phyloP scores from a whole-genome alignment of 176 grass and related monocot genomes.

The Leersia perrieri region DNA sequence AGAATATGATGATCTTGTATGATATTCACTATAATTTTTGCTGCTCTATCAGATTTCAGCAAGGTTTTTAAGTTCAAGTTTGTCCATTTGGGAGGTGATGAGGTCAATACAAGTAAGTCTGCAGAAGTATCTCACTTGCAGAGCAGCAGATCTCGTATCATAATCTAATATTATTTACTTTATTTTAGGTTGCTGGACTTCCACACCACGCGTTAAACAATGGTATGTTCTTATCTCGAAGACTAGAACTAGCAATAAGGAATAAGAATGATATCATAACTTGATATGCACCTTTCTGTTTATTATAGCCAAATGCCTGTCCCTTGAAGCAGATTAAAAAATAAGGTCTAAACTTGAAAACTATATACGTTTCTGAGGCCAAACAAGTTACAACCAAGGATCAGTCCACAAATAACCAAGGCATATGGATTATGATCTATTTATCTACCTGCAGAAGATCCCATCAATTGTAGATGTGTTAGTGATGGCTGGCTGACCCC shows the following conservation, averaged over 20 bases:
- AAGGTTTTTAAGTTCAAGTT: constrained; percentile 99
- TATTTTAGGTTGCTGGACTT: constrained; percentile 74
- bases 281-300: neutral
- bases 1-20: neutral
- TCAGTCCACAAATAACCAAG: neutral
- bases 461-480: neutral
- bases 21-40: constrained; percentile 14
- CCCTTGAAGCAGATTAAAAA: too few relatives aligned
- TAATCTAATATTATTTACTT: constrained; percentile 13
- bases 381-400: neutral
- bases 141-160: neutral
- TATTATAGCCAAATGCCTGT: neutral
- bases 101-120: constrained; percentile 84
- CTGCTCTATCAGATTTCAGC: constrained; percentile 74
- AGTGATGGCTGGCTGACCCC: neutral
- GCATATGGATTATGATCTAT: neutral
- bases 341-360: too few relatives aligned
- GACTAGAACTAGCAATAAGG: neutral
- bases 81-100: constrained; percentile 95
- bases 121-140: neutral
- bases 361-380: neutral
- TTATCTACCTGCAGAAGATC: neutral
- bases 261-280: neutral
- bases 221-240: constrained; percentile 51
- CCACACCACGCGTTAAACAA: constrained; percentile 59